A percentile compares a stretch with the other conserved stretches of the same genome.
Conservation (phyloP, 306 rosid genomes). For the Quercus alba region DNA sequence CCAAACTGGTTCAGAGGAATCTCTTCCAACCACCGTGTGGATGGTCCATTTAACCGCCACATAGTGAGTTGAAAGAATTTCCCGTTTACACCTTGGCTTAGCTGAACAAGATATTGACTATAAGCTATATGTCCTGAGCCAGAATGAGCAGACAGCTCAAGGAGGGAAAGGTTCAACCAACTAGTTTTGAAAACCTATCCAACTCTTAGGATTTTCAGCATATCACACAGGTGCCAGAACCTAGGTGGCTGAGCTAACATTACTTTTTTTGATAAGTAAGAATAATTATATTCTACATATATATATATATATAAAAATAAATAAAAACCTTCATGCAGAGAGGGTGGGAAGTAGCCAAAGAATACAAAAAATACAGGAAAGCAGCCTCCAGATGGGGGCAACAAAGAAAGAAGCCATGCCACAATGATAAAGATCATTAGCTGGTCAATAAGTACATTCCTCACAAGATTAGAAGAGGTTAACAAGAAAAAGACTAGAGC, state of each 20-base stretch:
- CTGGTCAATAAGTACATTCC: not conserved
- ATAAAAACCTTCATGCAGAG: too few species aligned
- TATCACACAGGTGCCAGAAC: not conserved
- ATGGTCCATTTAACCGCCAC: too few species aligned
- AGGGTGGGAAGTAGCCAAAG: too few species aligned
- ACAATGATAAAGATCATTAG: slow-evolving; percentile 14
- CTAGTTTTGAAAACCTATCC: not conserved
- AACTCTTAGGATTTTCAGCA: not conserved
- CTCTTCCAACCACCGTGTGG: too few species aligned
- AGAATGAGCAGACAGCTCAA: not conserved
- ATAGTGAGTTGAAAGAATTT: not conserved
- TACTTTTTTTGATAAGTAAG: not conserved
- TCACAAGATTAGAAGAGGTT: not conserved
- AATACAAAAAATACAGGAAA: too few species aligned
- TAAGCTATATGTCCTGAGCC: not conserved
- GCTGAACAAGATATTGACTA: not conserved
- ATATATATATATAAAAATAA: too few species aligned
- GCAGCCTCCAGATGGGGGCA: not conserved
- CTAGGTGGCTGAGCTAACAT: not conserved
- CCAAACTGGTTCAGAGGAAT: too few species aligned
- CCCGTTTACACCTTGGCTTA: not conserved
- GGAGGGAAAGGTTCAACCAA: not conserved
- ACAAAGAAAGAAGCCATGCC: not conserved
- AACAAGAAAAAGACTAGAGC: not conserved
- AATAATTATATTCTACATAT: too few species aligned